Percentiles rank a stretch among this genome's conserved stretches.
Evolutionary conservation across 2,329 filamentous ascomycete genomes (phyloP).

Genomic region (Aspergillus felis): DNA sequence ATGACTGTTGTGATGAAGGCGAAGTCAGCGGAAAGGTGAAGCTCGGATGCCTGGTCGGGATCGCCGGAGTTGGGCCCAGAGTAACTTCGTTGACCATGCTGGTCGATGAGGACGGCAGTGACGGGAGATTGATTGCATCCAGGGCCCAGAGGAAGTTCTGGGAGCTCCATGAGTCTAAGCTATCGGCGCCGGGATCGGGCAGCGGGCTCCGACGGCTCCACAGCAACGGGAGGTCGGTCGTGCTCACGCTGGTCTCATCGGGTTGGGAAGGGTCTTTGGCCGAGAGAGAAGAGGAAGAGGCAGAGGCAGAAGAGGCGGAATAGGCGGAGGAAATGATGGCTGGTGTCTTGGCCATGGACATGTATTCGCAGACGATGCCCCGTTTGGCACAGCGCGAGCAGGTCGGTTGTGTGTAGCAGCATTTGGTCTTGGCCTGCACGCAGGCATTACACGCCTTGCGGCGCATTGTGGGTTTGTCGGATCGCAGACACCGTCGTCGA

Average conservation of each 20-base stretch:
- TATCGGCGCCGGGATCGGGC: not conserved
- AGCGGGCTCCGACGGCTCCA: constrained; percentile 2
- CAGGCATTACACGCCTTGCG: constrained; percentile 20
- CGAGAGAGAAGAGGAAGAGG: not conserved
- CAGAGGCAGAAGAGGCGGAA: not conserved
- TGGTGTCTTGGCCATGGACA: not conserved
- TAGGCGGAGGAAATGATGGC: not conserved
- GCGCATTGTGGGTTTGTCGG: constrained; percentile 9
- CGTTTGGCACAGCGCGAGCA: constrained; percentile 15
- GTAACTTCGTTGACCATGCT: not conserved
- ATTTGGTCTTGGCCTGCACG: constrained; percentile 18
- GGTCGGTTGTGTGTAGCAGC: constrained; percentile 14
- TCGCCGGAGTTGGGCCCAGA: not conserved
- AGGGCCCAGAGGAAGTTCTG: constrained; percentile 1
- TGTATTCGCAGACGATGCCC: constrained; percentile 10
- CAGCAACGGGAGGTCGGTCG: not conserved
- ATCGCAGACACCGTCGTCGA: constrained; percentile 16
- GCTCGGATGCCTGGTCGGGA: not conserved
- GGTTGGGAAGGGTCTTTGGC: not conserved
- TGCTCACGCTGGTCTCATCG: not conserved
- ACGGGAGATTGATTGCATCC: constrained; percentile 1
- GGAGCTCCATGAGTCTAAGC: constrained; percentile 1
- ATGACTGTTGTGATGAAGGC: not conserved
- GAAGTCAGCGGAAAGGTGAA: not conserved
- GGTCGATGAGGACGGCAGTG: not conserved